These are phyloP conservation scores for Sapria himalayana DNA, from an alignment of 345 rosid genomes.

Conservation along the genomic window DNA sequence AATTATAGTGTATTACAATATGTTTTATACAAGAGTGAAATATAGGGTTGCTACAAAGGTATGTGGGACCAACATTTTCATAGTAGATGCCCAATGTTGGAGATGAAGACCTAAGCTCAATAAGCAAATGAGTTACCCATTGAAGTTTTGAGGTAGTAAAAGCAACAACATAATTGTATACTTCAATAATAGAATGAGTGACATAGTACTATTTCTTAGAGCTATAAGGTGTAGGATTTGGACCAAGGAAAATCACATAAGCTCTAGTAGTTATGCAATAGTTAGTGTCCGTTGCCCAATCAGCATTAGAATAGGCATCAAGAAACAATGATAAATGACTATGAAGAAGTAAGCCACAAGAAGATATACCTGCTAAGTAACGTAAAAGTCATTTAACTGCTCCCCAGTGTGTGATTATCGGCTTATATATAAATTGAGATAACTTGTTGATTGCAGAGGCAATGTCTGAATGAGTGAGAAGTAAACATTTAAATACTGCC, in stretches of 20 bases:
- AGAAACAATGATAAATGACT: neutral
- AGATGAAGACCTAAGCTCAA: slow-evolving; percentile 21
- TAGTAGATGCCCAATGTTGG: slow-evolving; percentile 8
- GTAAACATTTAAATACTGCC: neutral
- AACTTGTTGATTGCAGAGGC: neutral
- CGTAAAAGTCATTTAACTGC: neutral
- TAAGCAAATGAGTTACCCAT: slow-evolving; percentile 14
- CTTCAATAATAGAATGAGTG: too few species aligned
- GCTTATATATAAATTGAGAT: neutral
- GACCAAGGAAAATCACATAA: neutral
- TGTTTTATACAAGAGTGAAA: slow-evolving; percentile 64
- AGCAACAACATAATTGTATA: too few species aligned
- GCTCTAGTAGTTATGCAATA: neutral
- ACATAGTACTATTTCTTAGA: too few species aligned
- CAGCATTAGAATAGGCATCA: neutral
- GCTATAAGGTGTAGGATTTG: slow-evolving; percentile 25
- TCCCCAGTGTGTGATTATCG: neutral
- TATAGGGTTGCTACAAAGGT: slow-evolving; percentile 19
- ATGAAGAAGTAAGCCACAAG: neutral
- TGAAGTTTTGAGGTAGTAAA: slow-evolving; percentile 19
- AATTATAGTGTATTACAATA: too few species aligned
- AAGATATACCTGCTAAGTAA: neutral
- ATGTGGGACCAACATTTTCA: slow-evolving; percentile 8
- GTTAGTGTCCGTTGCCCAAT: neutral
- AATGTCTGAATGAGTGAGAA: neutral